phyloP scores from a whole-genome alignment of 495 filamentous ascomycete genomes.

The Penicillium bialowiezense region DNA sequence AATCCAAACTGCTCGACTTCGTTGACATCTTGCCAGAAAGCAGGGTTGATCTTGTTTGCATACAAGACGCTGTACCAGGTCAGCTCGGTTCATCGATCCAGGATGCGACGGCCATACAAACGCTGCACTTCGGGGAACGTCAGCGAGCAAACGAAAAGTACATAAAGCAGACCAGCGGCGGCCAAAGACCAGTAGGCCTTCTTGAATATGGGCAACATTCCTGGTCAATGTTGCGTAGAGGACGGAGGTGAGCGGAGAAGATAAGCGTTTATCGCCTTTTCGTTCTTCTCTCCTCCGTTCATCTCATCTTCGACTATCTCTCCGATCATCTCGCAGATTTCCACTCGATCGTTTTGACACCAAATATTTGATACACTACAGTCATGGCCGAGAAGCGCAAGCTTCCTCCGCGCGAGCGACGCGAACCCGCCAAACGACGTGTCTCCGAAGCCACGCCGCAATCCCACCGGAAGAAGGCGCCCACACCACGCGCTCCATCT shows the following conservation, averaged over 20 bases:
- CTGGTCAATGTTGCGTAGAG: conserved; percentile 22
- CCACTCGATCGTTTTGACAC: not conserved
- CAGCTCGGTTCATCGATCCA: conserved; percentile 1
- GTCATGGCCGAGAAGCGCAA: conserved; percentile 48
- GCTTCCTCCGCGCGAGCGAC: conserved; percentile 43
- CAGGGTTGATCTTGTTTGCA: conserved; percentile 67
- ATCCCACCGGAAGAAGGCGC: conserved; percentile 36
- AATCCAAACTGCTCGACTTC: conserved; percentile 78
- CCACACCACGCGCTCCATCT: conserved; percentile 34
- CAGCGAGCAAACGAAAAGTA: conserved; percentile 43
- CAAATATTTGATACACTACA: conserved; percentile 1
- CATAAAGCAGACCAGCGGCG: conserved; percentile 50
- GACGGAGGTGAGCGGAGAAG: conserved; percentile 9
- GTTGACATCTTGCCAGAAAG: conserved; percentile 66
- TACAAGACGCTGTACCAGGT: conserved; percentile 63
- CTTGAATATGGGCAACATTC: conserved; percentile 47
- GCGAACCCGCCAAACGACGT: conserved; percentile 47
- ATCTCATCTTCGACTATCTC: conserved; percentile 5
- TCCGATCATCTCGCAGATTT: conserved; percentile 3
- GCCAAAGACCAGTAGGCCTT: conserved; percentile 58
- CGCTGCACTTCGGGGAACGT: conserved; percentile 50
- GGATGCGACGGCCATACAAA: conserved; percentile 35
- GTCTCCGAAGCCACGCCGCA: conserved; percentile 41
- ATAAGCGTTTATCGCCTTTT: conserved; percentile 24
- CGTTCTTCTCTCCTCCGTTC: conserved; percentile 20